These are phyloP conservation scores for Carex pumila DNA, from an alignment of 176 grass and related monocot species.

Conservation along the genomic window DNA sequence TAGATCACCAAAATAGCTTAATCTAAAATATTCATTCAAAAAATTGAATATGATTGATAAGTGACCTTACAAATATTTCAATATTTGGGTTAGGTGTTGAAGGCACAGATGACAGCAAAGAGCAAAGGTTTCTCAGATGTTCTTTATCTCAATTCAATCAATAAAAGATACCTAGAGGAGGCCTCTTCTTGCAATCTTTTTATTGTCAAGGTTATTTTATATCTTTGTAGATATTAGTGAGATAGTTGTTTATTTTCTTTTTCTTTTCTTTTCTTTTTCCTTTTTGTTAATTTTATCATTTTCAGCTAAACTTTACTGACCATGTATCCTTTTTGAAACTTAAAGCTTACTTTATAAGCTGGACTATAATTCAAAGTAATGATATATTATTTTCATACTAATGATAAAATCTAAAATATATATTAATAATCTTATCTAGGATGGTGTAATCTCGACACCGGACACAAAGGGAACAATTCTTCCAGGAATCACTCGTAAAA, in stretches of 20 bases:
- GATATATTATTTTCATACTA: not conserved
- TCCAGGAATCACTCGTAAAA: slow-evolving; percentile 80
- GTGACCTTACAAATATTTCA: no score
- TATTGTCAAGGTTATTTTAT: slow-evolving; percentile 51
- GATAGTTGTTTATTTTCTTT: no score
- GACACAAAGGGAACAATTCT: slow-evolving; percentile 68
- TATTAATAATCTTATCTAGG: slow-evolving; percentile 3
- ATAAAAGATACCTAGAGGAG: slow-evolving; percentile 84
- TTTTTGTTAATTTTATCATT: no score
- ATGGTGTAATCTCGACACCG: slow-evolving; percentile 50
- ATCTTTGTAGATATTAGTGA: no score
- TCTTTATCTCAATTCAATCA: slow-evolving; percentile 71
- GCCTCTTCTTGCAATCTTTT: slow-evolving; percentile 89
- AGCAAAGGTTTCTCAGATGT: slow-evolving; percentile 74
- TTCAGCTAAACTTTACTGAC: no score
- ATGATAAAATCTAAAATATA: not conserved
- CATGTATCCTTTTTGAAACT: no score
- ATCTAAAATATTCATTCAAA: not conserved
- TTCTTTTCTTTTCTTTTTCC: no score
- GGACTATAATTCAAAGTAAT: not conserved
- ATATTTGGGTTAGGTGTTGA: slow-evolving; percentile 42
- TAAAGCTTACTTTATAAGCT: no score
- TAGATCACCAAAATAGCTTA: not conserved
- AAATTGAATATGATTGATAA: not conserved
- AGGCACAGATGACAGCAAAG: slow-evolving; percentile 59